Evolutionary conservation across 2,329 filamentous ascomycete genomes (phyloP).

Genomic region (Paraphaeosphaeria minitans): DNA sequence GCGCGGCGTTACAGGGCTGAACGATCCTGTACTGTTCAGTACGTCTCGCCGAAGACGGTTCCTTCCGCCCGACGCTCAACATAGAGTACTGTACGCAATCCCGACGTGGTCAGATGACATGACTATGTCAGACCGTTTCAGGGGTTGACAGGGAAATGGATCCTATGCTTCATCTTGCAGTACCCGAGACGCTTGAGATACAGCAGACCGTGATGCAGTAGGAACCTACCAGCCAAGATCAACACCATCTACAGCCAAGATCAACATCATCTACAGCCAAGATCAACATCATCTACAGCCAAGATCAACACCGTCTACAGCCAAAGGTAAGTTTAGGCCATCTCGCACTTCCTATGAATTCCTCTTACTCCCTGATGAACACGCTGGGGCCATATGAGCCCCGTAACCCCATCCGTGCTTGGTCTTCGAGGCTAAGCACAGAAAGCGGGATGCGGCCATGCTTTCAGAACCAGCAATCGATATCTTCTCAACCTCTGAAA

Average conservation of each 20-base stretch:
- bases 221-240: not conserved
- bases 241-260: not conserved
- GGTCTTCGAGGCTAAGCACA: not conserved
- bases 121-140: not conserved
- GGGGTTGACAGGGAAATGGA: not conserved
- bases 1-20: not conserved
- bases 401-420: not conserved
- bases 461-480: slow-evolving; percentile 5
- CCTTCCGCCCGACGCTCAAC: not conserved
- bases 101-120: not conserved
- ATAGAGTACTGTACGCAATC: not conserved
- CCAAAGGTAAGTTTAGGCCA: not conserved
- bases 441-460: not conserved
- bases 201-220: not conserved
- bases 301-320: no score
- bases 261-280: not conserved
- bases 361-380: not conserved
- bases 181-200: not conserved
- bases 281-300: not conserved
- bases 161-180: not conserved
- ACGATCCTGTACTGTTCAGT: not conserved
- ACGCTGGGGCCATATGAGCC: slow-evolving; percentile 8
- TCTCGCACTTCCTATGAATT: not conserved
- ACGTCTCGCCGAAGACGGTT: not conserved
- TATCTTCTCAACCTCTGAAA: slow-evolving; percentile 6